These are phyloP conservation scores for Globisporangium paddicum DNA, from an alignment of 352 stramenopile species.

Conservation along the genomic window DNA sequence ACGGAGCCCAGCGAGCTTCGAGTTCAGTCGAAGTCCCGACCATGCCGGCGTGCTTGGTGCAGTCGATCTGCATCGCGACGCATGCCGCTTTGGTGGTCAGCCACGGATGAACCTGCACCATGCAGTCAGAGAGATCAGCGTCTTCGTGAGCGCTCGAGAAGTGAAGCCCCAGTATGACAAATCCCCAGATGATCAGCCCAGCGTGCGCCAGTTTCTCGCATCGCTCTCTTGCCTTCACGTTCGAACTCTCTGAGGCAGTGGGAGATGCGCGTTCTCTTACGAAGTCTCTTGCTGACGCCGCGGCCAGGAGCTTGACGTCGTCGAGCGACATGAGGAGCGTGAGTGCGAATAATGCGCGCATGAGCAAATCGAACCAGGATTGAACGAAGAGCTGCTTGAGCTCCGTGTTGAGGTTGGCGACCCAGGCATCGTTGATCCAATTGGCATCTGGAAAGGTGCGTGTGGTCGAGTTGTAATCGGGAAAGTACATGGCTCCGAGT, in stretches of 20 bases:
- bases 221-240: neutral
- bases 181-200: neutral
- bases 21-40: neutral
- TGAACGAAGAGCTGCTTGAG: constrained; percentile 9
- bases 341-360: constrained; percentile 1
- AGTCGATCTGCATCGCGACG: constrained; percentile 1
- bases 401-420: constrained; percentile 3
- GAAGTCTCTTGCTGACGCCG: neutral
- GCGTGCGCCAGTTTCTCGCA: neutral
- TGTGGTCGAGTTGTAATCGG: neutral
- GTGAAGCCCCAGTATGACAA: constrained; percentile 3
- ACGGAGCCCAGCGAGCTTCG: neutral
- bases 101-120: neutral
- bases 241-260: neutral
- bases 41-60: neutral
- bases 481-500: neutral
- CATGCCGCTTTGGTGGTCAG: neutral
- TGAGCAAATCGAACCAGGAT: constrained; percentile 5
- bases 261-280: neutral
- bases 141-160: neutral
- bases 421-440: neutral
- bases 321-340: neutral
- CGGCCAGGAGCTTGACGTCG: constrained; percentile 7
- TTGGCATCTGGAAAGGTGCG: neutral
- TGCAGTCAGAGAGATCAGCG: neutral